phyloP scores from a whole-genome alignment of 805 yeast genomes.

The Yamadazyma takamatsuzukensis region DNA sequence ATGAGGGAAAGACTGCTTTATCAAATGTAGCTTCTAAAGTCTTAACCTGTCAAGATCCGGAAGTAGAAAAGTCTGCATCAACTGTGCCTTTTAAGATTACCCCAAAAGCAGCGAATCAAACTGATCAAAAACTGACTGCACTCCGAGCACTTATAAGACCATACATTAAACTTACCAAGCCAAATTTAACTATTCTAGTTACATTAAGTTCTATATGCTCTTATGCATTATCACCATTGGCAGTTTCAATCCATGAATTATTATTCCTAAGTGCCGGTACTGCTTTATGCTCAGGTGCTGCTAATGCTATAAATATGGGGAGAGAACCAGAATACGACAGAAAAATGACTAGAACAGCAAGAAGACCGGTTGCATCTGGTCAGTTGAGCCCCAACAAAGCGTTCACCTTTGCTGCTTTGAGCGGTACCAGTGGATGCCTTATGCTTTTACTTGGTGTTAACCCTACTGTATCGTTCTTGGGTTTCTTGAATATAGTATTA shows the following conservation, averaged over 20 bases:
- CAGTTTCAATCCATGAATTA: conserved; percentile 69
- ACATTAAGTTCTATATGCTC: conserved; percentile 91
- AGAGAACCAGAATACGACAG: conserved; percentile 89
- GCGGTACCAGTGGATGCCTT: conserved; percentile 69
- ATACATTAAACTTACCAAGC: conserved; percentile 83
- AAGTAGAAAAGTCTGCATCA: conserved; percentile 27
- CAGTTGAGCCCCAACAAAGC: conserved; percentile 73
- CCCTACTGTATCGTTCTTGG: conserved; percentile 78
- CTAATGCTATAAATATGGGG: conserved; percentile 96
- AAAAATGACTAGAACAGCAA: conserved; percentile 81
- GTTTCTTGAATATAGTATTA: conserved; percentile 71
- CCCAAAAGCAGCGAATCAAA: conserved; percentile 22
- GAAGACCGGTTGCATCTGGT: conserved; percentile 89
- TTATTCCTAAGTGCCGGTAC: conserved; percentile 80
- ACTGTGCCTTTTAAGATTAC: conserved; percentile 57
- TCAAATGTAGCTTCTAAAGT: conserved; percentile 43
- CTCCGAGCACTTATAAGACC: conserved; percentile 48
- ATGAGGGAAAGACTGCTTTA: conserved; percentile 13
- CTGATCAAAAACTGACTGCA: conserved; percentile 9
- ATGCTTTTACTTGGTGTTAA: conserved; percentile 79
- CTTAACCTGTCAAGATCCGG: conserved; percentile 42
- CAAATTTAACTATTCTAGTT: conserved; percentile 80
- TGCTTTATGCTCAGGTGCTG: conserved; percentile 83
- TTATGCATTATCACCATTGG: conserved; percentile 84
- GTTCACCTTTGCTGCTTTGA: conserved; percentile 66